Conservation (phyloP, 2,329 filamentous ascomycete genomes). For the Trichoderma sp. region DNA sequence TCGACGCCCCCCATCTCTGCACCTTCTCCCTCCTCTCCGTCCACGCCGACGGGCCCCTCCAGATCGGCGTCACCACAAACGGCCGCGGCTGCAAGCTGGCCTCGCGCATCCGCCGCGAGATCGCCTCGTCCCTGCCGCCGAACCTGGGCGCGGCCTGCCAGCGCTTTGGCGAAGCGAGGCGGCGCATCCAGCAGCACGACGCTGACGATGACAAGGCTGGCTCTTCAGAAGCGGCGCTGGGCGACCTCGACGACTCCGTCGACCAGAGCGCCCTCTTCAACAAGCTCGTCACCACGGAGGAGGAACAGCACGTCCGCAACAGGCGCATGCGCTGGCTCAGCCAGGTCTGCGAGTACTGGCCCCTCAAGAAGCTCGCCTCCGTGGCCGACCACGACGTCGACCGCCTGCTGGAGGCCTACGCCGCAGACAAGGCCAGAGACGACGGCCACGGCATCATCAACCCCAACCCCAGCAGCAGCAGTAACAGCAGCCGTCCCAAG, state of each 20-base stretch:
- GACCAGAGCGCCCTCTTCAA: conserved; percentile 86
- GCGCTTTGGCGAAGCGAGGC: conserved; percentile 72
- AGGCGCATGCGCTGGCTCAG: conserved; percentile 89
- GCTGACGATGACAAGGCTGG: conserved; percentile 52
- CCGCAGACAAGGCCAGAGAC: conserved; percentile 32
- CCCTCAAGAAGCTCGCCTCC: conserved; percentile 75
- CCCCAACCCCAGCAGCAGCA: conserved; percentile 7
- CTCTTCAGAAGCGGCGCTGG: conserved; percentile 36
- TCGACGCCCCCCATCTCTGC: conserved; percentile 83
- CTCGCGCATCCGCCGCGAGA: conserved; percentile 83
- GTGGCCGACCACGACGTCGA: conserved; percentile 82
- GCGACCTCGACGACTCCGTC: conserved; percentile 59
- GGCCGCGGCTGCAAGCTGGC: conserved; percentile 93
- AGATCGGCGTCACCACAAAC: conserved; percentile 94
- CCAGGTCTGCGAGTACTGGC: conserved; percentile 99
- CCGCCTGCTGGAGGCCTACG: conserved; percentile 73
- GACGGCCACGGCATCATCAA: conserved; percentile 28
- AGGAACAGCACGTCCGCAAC: conserved; percentile 60
- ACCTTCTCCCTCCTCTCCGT: conserved; percentile 89
- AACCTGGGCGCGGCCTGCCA: conserved; percentile 77
- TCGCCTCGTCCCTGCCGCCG: conserved; percentile 75
- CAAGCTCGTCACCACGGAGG: conserved; percentile 72
- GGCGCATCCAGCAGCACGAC: conserved; percentile 75
- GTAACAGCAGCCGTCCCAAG: conserved; percentile 37
- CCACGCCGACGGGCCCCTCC: conserved; percentile 85